A percentile compares a stretch with the other conserved stretches of the same genome.
Conservation (phyloP, 768 basidiomycete genomes). For the Chalciporus piperatus region DNA sequence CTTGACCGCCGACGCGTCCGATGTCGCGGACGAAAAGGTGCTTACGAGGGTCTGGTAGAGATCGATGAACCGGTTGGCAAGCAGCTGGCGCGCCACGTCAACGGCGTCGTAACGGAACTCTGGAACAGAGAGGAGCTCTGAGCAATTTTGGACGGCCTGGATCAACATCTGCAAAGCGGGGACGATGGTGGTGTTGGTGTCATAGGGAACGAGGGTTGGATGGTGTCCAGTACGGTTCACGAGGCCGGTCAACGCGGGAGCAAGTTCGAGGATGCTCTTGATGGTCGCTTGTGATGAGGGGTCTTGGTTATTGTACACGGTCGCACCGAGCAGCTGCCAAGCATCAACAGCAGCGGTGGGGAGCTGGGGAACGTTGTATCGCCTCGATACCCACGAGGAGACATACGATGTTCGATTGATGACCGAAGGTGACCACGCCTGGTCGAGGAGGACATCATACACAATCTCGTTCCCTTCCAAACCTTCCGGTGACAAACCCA, state of each 20-base stretch:
- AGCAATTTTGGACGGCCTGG: constrained; percentile 23
- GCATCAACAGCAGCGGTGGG: constrained; percentile 29
- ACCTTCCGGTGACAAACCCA: constrained; percentile 40
- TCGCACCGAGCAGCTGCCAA: constrained; percentile 36
- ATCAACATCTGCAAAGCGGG: constrained; percentile 74
- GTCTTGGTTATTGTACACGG: constrained; percentile 39
- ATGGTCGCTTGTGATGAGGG: constrained; percentile 31
- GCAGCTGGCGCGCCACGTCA: constrained; percentile 38
- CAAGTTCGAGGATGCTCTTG: constrained; percentile 39
- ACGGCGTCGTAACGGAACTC: constrained; percentile 41
- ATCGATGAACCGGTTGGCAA: constrained; percentile 37
- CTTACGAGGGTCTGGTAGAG: constrained; percentile 31
- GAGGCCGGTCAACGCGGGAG: constrained; percentile 33
- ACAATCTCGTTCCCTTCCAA: constrained; percentile 44
- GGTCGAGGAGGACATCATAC: constrained; percentile 41
- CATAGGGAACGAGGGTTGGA: constrained; percentile 35
- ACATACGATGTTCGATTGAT: constrained; percentile 33
- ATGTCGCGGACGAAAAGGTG: constrained; percentile 24
- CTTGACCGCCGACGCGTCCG: constrained; percentile 20
- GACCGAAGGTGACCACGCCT: constrained; percentile 37
- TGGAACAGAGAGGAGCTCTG: constrained; percentile 19
- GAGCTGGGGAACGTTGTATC: constrained; percentile 30
- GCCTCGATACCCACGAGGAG: constrained; percentile 33
- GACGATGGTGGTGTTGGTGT: constrained; percentile 56
- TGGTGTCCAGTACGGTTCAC: constrained; percentile 32